phyloP scores from a whole-genome alignment of 495 filamentous ascomycete genomes.

The Opeltia flavorubescens region DNA sequence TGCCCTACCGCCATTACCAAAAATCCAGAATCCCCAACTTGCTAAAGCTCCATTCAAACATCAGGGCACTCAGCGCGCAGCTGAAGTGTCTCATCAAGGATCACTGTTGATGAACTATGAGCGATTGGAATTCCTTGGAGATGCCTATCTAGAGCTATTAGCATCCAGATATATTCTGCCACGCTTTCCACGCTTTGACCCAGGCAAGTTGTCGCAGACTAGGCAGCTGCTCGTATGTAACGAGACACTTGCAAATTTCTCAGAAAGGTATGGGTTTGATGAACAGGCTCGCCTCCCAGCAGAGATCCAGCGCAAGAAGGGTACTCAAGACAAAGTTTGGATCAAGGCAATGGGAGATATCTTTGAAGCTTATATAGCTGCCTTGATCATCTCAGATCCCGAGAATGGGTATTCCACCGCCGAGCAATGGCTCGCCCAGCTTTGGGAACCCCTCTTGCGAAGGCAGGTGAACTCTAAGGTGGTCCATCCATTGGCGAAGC shows the following conservation, averaged over 20 bases:
- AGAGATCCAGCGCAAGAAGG: conserved; percentile 21
- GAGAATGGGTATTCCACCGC: conserved; percentile 41
- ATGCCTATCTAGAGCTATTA: conserved; percentile 59
- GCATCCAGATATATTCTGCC: conserved; percentile 49
- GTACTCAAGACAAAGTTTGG: conserved; percentile 31
- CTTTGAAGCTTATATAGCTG: conserved; percentile 80
- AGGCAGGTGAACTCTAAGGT: conserved; percentile 13
- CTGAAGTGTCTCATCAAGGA: conserved; percentile 18
- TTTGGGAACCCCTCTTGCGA: conserved; percentile 45
- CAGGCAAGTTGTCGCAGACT: conserved; percentile 48
- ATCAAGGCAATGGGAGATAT: conserved; percentile 66
- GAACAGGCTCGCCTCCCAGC: conserved; percentile 39
- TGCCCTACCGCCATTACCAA: conserved; percentile 40
- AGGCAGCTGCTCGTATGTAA: conserved; percentile 66
- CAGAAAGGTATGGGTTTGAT: conserved; percentile 53
- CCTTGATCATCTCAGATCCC: conserved; percentile 51
- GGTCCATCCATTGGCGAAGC: conserved; percentile 27
- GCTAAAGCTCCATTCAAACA: conserved; percentile 57
- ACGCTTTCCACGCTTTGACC: conserved; percentile 41
- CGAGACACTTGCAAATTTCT: conserved; percentile 51
- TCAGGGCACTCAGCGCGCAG: conserved; percentile 26
- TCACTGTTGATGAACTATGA: conserved; percentile 38
- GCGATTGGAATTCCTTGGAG: conserved; percentile 60
- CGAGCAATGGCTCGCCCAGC: conserved; percentile 50
- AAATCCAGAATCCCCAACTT: conserved; percentile 40